phyloP scores from a whole-genome alignment of 2,329 filamentous ascomycete genomes.

The Talaromyces marneffei region DNA sequence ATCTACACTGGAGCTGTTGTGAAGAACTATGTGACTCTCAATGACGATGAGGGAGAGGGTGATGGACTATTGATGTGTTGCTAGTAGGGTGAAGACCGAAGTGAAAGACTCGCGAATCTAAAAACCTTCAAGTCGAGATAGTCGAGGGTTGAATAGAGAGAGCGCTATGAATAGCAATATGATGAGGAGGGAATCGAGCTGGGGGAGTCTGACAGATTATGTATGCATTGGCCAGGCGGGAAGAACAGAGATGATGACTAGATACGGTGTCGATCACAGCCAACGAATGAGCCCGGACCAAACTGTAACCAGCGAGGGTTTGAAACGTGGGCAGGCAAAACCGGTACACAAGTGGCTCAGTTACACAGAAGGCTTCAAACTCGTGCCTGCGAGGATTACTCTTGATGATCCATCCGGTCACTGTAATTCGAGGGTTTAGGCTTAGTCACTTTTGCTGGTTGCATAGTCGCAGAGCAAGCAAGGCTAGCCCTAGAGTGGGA shows the following conservation, averaged over 20 bases:
- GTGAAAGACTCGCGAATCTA: neutral
- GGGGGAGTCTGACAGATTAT: conserved; percentile 5
- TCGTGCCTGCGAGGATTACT: conserved; percentile 1
- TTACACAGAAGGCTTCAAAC: neutral
- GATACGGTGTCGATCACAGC: conserved; percentile 11
- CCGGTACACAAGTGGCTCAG: conserved; percentile 9
- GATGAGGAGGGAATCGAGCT: neutral
- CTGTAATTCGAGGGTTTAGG: neutral
- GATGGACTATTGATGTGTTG: neutral
- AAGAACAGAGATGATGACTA: conserved; percentile 6
- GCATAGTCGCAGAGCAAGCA: neutral
- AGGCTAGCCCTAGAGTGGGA: neutral
- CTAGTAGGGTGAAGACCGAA: neutral
- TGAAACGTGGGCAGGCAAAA: conserved; percentile 14
- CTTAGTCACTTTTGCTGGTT: conserved; percentile 1
- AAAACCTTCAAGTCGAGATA: neutral
- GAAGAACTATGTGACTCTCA: neutral
- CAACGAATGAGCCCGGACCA: conserved; percentile 6
- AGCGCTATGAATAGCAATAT: neutral
- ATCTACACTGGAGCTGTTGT: neutral
- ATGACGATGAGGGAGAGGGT: neutral
- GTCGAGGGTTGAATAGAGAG: neutral
- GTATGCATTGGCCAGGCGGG: conserved; percentile 4
- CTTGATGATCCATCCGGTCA: conserved; percentile 6
- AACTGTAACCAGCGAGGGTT: conserved; percentile 4